These are phyloP conservation scores for Meripilus lineatus DNA, from an alignment of 1,284 basidiomycete genomes.

Conservation along the genomic window DNA sequence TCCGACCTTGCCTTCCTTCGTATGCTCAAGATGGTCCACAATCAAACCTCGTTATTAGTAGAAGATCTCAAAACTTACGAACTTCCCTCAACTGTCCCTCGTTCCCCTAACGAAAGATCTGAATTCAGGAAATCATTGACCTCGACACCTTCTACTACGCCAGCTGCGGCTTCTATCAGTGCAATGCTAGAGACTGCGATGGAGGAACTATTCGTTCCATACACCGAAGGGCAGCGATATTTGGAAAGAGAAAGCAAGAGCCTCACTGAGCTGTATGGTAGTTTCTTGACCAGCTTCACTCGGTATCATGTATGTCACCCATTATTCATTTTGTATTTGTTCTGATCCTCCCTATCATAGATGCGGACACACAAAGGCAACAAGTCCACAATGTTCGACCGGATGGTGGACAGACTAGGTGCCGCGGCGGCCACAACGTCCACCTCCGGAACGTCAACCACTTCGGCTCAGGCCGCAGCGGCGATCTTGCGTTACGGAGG, in stretches of 20 bases:
- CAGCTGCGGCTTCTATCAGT: conserved; percentile 56
- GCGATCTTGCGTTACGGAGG: conserved; percentile 81
- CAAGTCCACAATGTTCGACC: conserved; percentile 86
- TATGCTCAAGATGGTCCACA: conserved; percentile 84
- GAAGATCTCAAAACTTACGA: conserved; percentile 95
- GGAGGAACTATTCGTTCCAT: conserved; percentile 95
- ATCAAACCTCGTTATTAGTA: conserved; percentile 75
- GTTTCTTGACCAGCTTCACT: conserved; percentile 73
- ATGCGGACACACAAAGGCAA: conserved; percentile 69
- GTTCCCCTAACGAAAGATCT: conserved; percentile 53
- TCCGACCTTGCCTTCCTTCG: conserved; percentile 92
- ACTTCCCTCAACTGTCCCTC: conserved; percentile 60
- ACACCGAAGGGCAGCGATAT: conserved; percentile 89
- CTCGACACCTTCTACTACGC: conserved; percentile 29
- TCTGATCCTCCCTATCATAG: conserved; percentile 31
- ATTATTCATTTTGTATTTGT: background rate
- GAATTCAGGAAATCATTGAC: conserved; percentile 56
- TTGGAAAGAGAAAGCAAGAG: conserved; percentile 91
- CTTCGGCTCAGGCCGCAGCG: conserved; percentile 76
- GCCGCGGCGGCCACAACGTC: conserved; percentile 66
- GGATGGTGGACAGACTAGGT: conserved; percentile 89
- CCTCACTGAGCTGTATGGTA: conserved; percentile 79
- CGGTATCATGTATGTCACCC: conserved; percentile 78
- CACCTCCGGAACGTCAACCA: conserved; percentile 52
- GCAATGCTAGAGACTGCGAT: conserved; percentile 92